Evolutionary conservation across 2,329 filamentous ascomycete genomes (phyloP), one percentile per base, ranked within the genome.

Genomic region (Aspergillus neoniger): DNA sequence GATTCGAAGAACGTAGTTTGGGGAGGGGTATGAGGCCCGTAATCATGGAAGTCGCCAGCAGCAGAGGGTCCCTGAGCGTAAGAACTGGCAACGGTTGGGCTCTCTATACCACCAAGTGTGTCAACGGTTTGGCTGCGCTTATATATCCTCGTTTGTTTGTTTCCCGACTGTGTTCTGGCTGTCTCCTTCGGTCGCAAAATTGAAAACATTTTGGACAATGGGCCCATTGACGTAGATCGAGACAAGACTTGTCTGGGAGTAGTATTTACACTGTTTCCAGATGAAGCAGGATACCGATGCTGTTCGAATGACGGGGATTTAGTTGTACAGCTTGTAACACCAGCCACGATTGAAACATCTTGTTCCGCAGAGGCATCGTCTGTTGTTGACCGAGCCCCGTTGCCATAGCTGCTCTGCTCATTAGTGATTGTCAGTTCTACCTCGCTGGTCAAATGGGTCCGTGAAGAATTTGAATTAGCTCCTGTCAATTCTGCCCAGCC

Each of bases 1-100:
- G 94, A 93, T 78, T 99, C 95, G 62, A 99, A 96, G 64, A 99
- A 90, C 0, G 91, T 96, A 0, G 95, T 98, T 69, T 87, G 90
- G 0, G 95, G 95, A 4, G 95, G 95, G 7, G 91, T 89, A 55
- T 85, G 81, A 57, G 90, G 75, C 38, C 73, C 74, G 49, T 79
- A 76, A 43, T 83, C 80, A 50, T 82, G 78, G 39, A 81, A 83
- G 61, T 83, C 80, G 7, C 83, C 83, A 57, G 82, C 76, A 4
- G 81, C 80, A 4, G 79, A 77, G 5, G 63, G 55, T 30, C 66
- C 66, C 8, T 65, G 64, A n/a, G 50, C 52, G 25, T 57, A 38
- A 2, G 58, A 55, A 15, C 38, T 41, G 25, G 57, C 21, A 21
- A 63, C 28, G 5, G 53, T 47, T n/a, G 48, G 39, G 8, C 43